A percentile compares a stretch with the other conserved stretches of the same genome.
These are phyloP conservation scores for Luzula sylvatica DNA, from an alignment of 176 grass and related monocot species.

Conservation along the genomic window DNA sequence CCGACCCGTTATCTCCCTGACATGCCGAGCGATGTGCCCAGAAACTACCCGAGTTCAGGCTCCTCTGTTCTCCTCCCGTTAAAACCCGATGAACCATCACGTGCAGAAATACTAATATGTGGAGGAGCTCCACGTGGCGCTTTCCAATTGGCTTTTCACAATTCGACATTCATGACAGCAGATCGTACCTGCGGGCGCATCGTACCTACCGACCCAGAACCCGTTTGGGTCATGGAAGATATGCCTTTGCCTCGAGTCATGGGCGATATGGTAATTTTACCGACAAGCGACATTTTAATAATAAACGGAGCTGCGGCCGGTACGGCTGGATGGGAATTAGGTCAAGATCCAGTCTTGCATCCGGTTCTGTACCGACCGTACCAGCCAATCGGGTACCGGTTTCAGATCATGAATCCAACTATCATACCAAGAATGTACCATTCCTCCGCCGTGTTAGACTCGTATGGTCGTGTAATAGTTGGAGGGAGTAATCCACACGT, in stretches of 20 bases:
- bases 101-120: slow-evolving; percentile 68
- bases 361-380: slow-evolving; percentile 53
- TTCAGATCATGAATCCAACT: slow-evolving; percentile 25
- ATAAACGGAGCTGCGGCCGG: slow-evolving; percentile 52
- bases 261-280: slow-evolving; percentile 83
- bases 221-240: slow-evolving; percentile 53
- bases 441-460: slow-evolving; percentile 57
- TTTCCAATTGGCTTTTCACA: slow-evolving; percentile 41
- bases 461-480: slow-evolving; percentile 46
- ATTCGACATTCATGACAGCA: slow-evolving; percentile 43
- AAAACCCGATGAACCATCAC: not conserved
- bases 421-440: slow-evolving; percentile 62
- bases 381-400: slow-evolving; percentile 17
- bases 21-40: slow-evolving; percentile 30
- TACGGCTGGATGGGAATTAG: slow-evolving; percentile 75
- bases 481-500: slow-evolving; percentile 83
- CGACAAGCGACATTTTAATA: slow-evolving; percentile 61
- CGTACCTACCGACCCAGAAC: slow-evolving; percentile 32
- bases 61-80: slow-evolving; percentile 78
- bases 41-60: slow-evolving; percentile 59
- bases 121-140: slow-evolving; percentile 41
- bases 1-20: slow-evolving; percentile 31
- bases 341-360: slow-evolving; percentile 33
- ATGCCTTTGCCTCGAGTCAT: slow-evolving; percentile 57
- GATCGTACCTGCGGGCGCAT: slow-evolving; percentile 45